Base-by-base conservation (phyloP, 2,329 filamentous ascomycete species). In the Fusarium newnesense region DNA sequence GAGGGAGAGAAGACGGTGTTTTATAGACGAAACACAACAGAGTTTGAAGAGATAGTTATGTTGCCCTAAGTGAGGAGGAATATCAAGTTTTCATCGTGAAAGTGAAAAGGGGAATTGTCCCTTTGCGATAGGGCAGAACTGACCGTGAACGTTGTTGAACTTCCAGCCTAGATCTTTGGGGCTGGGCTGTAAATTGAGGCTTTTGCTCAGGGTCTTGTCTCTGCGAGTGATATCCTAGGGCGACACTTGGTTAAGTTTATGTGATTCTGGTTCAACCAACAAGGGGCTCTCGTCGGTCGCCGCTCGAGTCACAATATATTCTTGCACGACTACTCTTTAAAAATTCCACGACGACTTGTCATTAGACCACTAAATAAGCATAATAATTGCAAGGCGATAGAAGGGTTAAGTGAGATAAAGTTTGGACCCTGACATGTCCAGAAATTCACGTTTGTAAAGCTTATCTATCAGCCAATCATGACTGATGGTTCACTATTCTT, bases 401-500 rank as follows among this genome's bases (percentile, higher is more conserved):
- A 19, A 37, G 7, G 18, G 0, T 13, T n/a, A n/a, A n/a, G 16
- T 9, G 19, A 1, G 10, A n/a, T 13, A 11, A 40, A 12, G 19
- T n/a, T 40, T 40, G 19, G 12, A n/a, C 39, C 11, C 39, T 21
- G 39, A n/a, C 39, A 5, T n/a, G 12, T 12, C 39, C 11, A 40
- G 10, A n/a, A 10, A 7, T n/a, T 40, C 39, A 15, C 39, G 19
- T 7, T 2, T 40, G 39, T 12, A n/a, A 21, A n/a, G 21, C 10
- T 21, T 21, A 40, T 40, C 5, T 13, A 40, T 34, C 13, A 15
- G 5, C 21, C 39, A 40, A 40, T 40, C 21, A 40, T n/a, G 11
- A 13, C 19, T 40, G 12, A n/a, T 7, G 1, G 2, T 1, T 11
- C 21, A 1, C 7, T 11, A 18, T 40, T 40, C 9, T 13, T 7